Evolutionary conservation across 2,329 filamentous ascomycete genomes (phyloP).

Genomic region (Phoma sp.): DNA sequence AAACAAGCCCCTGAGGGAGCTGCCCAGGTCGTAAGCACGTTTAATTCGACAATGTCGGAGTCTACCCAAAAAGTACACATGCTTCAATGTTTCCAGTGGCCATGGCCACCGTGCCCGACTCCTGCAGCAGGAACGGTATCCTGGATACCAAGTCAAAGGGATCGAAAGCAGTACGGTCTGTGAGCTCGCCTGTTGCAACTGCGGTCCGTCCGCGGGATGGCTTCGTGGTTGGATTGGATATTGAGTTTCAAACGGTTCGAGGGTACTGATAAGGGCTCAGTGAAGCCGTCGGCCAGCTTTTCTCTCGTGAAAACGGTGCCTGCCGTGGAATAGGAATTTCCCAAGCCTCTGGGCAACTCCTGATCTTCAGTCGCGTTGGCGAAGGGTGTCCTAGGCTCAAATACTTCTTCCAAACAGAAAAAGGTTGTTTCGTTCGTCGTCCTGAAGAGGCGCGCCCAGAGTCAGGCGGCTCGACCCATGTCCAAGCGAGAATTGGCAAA

Average conservation of each 20-base stretch:
- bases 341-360: slow-evolving; percentile 12
- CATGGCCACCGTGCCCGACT: slow-evolving; percentile 8
- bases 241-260: slow-evolving; percentile 3
- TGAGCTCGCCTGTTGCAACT: slow-evolving; percentile 6
- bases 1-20: slow-evolving; percentile 4
- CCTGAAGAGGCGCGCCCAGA: slow-evolving; percentile 9
- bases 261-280: slow-evolving; percentile 11
- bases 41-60: slow-evolving; percentile 15
- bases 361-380: slow-evolving; percentile 8
- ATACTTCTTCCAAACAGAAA: slow-evolving; percentile 2
- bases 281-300: slow-evolving; percentile 10
- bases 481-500: slow-evolving; percentile 12
- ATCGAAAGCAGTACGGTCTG: not conserved
- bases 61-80: slow-evolving; percentile 6
- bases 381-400: slow-evolving; percentile 3
- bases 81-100: slow-evolving; percentile 6
- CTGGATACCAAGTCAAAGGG: not conserved
- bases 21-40: slow-evolving; percentile 5
- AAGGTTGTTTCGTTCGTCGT: slow-evolving; percentile 6
- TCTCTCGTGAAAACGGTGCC: not conserved
- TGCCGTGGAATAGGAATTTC: not conserved
- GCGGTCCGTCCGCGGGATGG: slow-evolving; percentile 10
- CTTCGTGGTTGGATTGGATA: slow-evolving; percentile 3
- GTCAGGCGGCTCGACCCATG: slow-evolving; percentile 4
- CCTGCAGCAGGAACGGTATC: slow-evolving; percentile 9